Conservation (phyloP, 768 basidiomycete genomes). For the Cyathus striatus region DNA sequence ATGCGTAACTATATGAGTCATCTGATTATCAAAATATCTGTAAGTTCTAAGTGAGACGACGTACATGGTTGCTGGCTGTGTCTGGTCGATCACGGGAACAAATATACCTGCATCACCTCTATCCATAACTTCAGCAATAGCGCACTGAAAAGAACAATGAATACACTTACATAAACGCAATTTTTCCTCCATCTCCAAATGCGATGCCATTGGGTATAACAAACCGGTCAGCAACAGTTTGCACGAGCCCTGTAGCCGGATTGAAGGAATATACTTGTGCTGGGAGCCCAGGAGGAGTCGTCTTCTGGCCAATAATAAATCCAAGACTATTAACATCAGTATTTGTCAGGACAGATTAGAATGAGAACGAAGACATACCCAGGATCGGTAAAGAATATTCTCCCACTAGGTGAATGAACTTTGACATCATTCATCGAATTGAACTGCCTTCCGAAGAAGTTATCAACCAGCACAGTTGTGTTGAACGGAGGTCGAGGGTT, state of each 20-base stretch:
- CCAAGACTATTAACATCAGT: slow-evolving; percentile 56
- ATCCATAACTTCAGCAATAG: neutral
- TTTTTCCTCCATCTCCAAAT: slow-evolving; percentile 58
- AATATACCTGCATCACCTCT: slow-evolving; percentile 50
- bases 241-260: slow-evolving; percentile 55
- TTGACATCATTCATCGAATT: slow-evolving; percentile 81
- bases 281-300: slow-evolving; percentile 52
- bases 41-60: slow-evolving; percentile 12
- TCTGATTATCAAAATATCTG: neutral
- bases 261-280: slow-evolving; percentile 78
- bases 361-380: slow-evolving; percentile 34
- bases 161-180: slow-evolving; percentile 54
- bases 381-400: slow-evolving; percentile 72
- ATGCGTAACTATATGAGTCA: slow-evolving; percentile 43
- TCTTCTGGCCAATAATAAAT: slow-evolving; percentile 54
- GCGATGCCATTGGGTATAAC: slow-evolving; percentile 71
- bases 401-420: slow-evolving; percentile 64
- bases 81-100: slow-evolving; percentile 45
- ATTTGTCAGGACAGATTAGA: neutral
- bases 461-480: slow-evolving; percentile 66
- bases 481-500: slow-evolving; percentile 63
- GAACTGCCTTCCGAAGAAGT: slow-evolving; percentile 76
- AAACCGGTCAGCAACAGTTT: slow-evolving; percentile 73
- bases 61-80: slow-evolving; percentile 64
- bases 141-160: neutral